phyloP scores from a whole-genome alignment of 768 basidiomycete genomes.

The Lepiota venenata region DNA sequence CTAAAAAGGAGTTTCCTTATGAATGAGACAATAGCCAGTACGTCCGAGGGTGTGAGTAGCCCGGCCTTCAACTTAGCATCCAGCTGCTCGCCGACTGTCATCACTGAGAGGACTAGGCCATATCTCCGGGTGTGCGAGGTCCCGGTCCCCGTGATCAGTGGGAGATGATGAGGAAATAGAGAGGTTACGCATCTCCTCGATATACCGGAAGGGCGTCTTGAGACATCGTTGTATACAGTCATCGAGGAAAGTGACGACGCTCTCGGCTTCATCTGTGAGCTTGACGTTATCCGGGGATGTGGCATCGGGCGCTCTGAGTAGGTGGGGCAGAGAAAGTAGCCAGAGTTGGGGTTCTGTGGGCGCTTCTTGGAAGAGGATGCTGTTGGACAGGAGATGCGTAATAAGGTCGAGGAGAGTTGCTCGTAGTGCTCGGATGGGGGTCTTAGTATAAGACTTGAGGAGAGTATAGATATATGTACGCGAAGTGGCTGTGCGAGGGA shows the following conservation, averaged over 20 bases:
- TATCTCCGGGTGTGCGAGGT: slow-evolving; percentile 5
- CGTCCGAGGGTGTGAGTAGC: slow-evolving; percentile 54
- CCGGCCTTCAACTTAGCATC: slow-evolving; percentile 59
- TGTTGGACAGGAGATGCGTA: slow-evolving; percentile 59
- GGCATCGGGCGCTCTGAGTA: slow-evolving; percentile 29
- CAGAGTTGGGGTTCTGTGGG: slow-evolving; percentile 68
- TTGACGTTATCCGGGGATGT: slow-evolving; percentile 49
- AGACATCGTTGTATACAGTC: slow-evolving; percentile 81
- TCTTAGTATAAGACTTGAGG: slow-evolving; percentile 55
- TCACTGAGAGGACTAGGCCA: slow-evolving; percentile 54
- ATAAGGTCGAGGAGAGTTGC: slow-evolving; percentile 48
- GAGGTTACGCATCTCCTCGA: slow-evolving; percentile 61
- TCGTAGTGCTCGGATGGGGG: slow-evolving; percentile 45
- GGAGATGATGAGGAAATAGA: slow-evolving; percentile 13
- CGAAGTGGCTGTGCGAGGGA: slow-evolving; percentile 12
- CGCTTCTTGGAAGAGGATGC: slow-evolving; percentile 80
- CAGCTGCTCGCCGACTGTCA: slow-evolving; percentile 79
- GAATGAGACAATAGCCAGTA: slow-evolving; percentile 61
- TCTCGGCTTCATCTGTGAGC: slow-evolving; percentile 52
- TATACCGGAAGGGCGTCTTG: slow-evolving; percentile 82
- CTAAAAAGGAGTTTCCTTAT: slow-evolving; percentile 59
- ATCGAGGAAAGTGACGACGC: slow-evolving; percentile 70
- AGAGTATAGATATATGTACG: slow-evolving; percentile 75
- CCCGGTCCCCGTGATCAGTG: background rate
- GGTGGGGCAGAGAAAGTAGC: slow-evolving; percentile 62